These are phyloP conservation scores for Lignosus rhinocerotis DNA, from an alignment of 1,284 basidiomycete genomes.

Conservation along the genomic window DNA sequence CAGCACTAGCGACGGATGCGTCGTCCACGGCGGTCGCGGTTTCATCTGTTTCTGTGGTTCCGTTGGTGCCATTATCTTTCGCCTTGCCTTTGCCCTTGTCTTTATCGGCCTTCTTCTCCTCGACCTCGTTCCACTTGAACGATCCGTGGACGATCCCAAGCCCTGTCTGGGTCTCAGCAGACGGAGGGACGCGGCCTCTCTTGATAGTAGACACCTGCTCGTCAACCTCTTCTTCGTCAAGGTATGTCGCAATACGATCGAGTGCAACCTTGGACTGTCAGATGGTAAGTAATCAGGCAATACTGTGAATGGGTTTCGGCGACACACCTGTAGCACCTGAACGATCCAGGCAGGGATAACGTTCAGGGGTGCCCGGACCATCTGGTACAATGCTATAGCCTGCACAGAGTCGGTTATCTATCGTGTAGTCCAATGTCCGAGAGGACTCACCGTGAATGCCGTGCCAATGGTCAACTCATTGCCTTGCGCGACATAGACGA, in stretches of 20 bases:
- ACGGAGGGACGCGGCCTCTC: slow-evolving; percentile 27
- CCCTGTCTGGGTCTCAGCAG: slow-evolving; percentile 40
- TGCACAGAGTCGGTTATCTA: slow-evolving; percentile 27
- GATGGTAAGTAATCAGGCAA: slow-evolving; percentile 14
- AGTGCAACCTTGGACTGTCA: slow-evolving; percentile 72
- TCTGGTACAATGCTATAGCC: slow-evolving; percentile 71
- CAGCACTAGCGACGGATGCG: slow-evolving; percentile 16
- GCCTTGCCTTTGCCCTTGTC: slow-evolving; percentile 28
- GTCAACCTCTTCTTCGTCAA: slow-evolving; percentile 76
- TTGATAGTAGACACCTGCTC: slow-evolving; percentile 41
- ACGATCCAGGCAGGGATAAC: slow-evolving; percentile 70
- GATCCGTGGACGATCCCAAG: slow-evolving; percentile 67
- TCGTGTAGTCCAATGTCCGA: not conserved
- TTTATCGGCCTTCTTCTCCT: slow-evolving; percentile 37
- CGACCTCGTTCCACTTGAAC: slow-evolving; percentile 72
- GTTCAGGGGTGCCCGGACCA: slow-evolving; percentile 73
- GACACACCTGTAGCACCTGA: slow-evolving; percentile 53
- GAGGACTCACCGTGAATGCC: slow-evolving; percentile 65
- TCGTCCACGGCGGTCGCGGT: slow-evolving; percentile 24
- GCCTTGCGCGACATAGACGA: slow-evolving; percentile 59
- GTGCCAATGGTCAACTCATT: slow-evolving; percentile 65
- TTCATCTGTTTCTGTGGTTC: not conserved
- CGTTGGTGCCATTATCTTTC: slow-evolving; percentile 21
- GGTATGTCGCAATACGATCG: slow-evolving; percentile 78
- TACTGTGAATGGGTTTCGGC: slow-evolving; percentile 8